Conservation (phyloP, 1,139 yeast genomes). For the Blastobotrys ciferrii region DNA sequence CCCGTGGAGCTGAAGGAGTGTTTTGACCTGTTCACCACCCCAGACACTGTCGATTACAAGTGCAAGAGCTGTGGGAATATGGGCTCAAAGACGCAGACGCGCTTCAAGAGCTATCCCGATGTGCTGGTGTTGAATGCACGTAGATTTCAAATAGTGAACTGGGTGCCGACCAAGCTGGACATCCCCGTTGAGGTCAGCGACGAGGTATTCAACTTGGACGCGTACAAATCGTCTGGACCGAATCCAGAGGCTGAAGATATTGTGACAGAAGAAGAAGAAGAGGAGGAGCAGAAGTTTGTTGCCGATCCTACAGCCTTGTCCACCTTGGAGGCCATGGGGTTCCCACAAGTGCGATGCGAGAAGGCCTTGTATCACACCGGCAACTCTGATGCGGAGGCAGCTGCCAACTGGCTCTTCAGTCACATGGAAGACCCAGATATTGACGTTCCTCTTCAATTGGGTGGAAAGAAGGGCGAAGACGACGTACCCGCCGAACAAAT, state of each 20-base stretch:
- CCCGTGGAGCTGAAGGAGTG: conserved; percentile 54
- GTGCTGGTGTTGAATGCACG: conserved; percentile 71
- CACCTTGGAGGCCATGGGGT: conserved; percentile 79
- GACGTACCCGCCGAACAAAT: conserved; percentile 40
- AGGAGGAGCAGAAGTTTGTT: conserved; percentile 37
- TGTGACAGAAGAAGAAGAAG: conserved; percentile 31
- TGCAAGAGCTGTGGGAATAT: conserved; percentile 57
- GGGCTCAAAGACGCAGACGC: conserved; percentile 37
- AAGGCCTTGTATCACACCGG: conserved; percentile 75
- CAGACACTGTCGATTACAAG: conserved; percentile 64
- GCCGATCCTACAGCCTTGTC: conserved; percentile 58
- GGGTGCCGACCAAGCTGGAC: conserved; percentile 85
- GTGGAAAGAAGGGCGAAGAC: not conserved
- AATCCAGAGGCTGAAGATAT: conserved; percentile 46
- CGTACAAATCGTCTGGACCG: conserved; percentile 39
- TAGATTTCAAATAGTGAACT: conserved; percentile 77
- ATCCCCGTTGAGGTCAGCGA: conserved; percentile 67
- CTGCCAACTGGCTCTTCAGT: conserved; percentile 87
- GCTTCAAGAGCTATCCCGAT: conserved; percentile 65
- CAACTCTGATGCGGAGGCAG: conserved; percentile 64
- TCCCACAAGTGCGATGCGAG: conserved; percentile 61
- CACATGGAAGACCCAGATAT: conserved; percentile 85
- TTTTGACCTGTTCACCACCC: conserved; percentile 46
- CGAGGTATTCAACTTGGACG: conserved; percentile 40
- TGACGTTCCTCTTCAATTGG: conserved; percentile 53